phyloP scores from a whole-genome alignment of 768 basidiomycete species.

The Boletus vinaceobasis region DNA sequence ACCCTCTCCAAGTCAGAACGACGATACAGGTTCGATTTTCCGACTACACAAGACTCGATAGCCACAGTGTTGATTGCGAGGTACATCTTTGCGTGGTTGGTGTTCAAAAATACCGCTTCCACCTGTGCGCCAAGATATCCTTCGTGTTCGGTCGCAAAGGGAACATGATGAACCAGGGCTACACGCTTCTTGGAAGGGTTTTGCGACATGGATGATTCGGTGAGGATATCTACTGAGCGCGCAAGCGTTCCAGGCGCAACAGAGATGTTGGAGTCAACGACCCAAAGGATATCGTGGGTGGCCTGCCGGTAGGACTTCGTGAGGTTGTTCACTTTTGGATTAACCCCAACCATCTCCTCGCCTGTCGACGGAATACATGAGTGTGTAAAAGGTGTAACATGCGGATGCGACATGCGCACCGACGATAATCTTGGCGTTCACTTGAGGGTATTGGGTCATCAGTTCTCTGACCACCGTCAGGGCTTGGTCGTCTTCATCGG shows the following conservation, averaged over 20 bases:
- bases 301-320: conserved; percentile 80
- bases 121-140: conserved; percentile 72
- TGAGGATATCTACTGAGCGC: conserved; percentile 78
- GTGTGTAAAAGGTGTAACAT: neutral
- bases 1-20: conserved; percentile 82
- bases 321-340: conserved; percentile 98
- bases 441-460: conserved; percentile 70
- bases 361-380: conserved; percentile 42
- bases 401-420: conserved; percentile 44
- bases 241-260: conserved; percentile 76
- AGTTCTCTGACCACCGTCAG: conserved; percentile 78
- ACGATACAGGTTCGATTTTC: conserved; percentile 93
- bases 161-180: conserved; percentile 93
- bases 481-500: conserved; percentile 86
- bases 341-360: conserved; percentile 81
- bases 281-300: conserved; percentile 88
- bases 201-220: conserved; percentile 37
- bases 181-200: conserved; percentile 45
- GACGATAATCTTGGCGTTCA: conserved; percentile 70
- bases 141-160: conserved; percentile 76
- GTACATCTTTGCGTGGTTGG: conserved; percentile 98
- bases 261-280: conserved; percentile 93
- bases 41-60: conserved; percentile 92
- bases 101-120: conserved; percentile 94
- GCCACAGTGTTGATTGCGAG: conserved; percentile 88